Conservation (phyloP, 2,329 filamentous ascomycete species). For the Clathrospora elynae region DNA sequence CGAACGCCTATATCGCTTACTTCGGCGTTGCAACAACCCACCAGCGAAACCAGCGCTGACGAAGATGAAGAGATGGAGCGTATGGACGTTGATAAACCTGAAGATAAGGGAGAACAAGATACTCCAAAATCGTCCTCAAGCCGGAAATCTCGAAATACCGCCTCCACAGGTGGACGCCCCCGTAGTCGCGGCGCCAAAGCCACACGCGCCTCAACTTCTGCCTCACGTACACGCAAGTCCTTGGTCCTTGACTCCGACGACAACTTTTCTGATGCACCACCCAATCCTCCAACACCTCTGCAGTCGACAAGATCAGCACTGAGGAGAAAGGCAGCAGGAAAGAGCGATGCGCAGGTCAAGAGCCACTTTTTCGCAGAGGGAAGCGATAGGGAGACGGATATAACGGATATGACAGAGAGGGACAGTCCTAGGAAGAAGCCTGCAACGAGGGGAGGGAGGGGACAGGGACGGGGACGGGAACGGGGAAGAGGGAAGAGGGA, state of each 20-base stretch:
- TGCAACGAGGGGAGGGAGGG: conserved; percentile 6
- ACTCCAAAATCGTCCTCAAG: too few species aligned
- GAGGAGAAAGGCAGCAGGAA: conserved; percentile 34
- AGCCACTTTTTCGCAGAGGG: conserved; percentile 42
- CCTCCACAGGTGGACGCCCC: conserved; percentile 1
- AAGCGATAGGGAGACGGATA: conserved; percentile 43
- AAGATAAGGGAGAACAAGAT: conserved; percentile 50
- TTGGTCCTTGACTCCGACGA: conserved; percentile 12
- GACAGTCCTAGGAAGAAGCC: conserved; percentile 26
- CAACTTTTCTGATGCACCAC: conserved; percentile 14
- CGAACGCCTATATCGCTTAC: conserved; percentile 46
- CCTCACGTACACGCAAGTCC: conserved; percentile 17
- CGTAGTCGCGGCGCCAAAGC: conserved; percentile 14
- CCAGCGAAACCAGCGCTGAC: conserved; percentile 5
- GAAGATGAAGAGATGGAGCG: conserved; percentile 1
- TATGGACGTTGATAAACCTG: conserved; percentile 42
- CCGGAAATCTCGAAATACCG: too few species aligned
- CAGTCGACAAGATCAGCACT: conserved; percentile 21
- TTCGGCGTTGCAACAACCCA: conserved; percentile 32
- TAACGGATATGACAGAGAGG: conserved; percentile 31
- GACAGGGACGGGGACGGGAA: conserved; percentile 13
- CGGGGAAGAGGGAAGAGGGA: conserved; percentile 14
- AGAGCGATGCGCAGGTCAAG: conserved; percentile 38
- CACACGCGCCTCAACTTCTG: conserved; percentile 7
- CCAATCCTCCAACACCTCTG: conserved; percentile 12